Percentiles rank a stretch among this genome's conserved stretches.
These are phyloP conservation scores for Phytophthora meadii DNA, from an alignment of 352 stramenopile species.

Conservation along the genomic window DNA sequence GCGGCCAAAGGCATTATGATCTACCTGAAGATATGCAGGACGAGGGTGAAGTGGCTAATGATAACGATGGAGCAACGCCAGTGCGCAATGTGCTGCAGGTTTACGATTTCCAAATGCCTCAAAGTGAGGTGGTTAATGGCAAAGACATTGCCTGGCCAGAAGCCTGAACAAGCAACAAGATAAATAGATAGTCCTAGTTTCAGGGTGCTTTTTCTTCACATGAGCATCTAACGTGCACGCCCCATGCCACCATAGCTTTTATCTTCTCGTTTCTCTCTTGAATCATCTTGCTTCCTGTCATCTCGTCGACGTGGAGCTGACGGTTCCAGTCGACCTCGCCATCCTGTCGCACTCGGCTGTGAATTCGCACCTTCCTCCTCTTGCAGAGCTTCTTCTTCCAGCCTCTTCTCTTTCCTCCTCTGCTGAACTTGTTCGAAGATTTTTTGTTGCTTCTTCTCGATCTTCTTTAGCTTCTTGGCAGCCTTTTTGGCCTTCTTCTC, in stretches of 20 bases:
- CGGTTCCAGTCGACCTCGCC: conserved; percentile 71
- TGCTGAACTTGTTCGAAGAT: conserved; percentile 59
- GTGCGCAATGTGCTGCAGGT: conserved; percentile 49
- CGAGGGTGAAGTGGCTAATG: conserved; percentile 34
- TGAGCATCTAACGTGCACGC: conserved; percentile 50
- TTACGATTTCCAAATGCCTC: conserved; percentile 47
- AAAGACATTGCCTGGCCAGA: neutral
- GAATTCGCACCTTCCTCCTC: conserved; percentile 2
- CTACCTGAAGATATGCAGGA: conserved; percentile 66
- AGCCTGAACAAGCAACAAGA: neutral
- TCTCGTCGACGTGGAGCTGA: conserved; percentile 22
- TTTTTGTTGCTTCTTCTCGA: conserved; percentile 58
- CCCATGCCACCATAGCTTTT: conserved; percentile 67
- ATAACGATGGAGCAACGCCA: conserved; percentile 1
- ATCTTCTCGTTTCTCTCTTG: conserved; percentile 28
- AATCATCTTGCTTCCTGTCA: conserved; percentile 14
- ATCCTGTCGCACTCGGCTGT: conserved; percentile 63
- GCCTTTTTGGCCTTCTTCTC: conserved; percentile 66
- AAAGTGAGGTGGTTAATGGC: conserved; percentile 2
- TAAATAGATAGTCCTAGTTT: neutral
- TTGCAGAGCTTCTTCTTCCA: conserved; percentile 26
- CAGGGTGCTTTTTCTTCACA: neutral
- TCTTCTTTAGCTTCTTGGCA: conserved; percentile 57
- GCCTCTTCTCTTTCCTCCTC: conserved; percentile 41
- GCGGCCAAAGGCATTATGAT: conserved; percentile 71